Percentiles rank a stretch among this genome's conserved stretches.
Evolutionary conservation across 2,329 filamentous ascomycete species (phyloP).

Genomic region (Trichoderma afroharzianum): DNA sequence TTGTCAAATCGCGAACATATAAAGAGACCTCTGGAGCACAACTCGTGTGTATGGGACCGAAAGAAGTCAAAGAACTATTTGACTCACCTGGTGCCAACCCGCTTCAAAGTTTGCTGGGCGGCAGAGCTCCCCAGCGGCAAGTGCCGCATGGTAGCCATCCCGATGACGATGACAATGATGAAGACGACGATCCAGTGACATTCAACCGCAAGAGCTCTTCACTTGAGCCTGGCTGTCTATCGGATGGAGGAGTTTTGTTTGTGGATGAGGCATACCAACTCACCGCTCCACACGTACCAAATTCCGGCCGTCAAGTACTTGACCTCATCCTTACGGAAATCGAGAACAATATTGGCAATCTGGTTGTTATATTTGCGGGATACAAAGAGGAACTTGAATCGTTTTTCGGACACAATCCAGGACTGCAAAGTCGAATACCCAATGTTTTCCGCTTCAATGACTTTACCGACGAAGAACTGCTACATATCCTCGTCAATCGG

Average conservation of each 20-base stretch:
- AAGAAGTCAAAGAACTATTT: background rate
- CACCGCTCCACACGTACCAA: background rate
- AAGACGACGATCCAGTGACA: background rate
- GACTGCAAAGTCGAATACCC: constrained; percentile 2
- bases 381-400: constrained; percentile 1
- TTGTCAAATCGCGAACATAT: background rate
- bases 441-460: background rate
- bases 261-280: constrained; percentile 3
- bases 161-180: background rate
- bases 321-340: background rate
- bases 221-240: background rate
- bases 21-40: background rate
- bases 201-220: background rate
- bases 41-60: background rate
- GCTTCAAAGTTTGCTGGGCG: background rate
- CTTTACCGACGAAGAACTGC: background rate
- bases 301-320: background rate
- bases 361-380: background rate
- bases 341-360: background rate
- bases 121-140: background rate
- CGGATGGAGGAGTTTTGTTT: background rate
- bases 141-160: background rate
- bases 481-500: background rate
- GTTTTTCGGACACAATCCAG: background rate
- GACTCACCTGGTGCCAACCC: background rate